A percentile compares a stretch with the other conserved stretches of the same genome.
These are phyloP conservation scores for Eutypella sp. DNA, from an alignment of 2,329 filamentous ascomycete genomes.

Conservation along the genomic window DNA sequence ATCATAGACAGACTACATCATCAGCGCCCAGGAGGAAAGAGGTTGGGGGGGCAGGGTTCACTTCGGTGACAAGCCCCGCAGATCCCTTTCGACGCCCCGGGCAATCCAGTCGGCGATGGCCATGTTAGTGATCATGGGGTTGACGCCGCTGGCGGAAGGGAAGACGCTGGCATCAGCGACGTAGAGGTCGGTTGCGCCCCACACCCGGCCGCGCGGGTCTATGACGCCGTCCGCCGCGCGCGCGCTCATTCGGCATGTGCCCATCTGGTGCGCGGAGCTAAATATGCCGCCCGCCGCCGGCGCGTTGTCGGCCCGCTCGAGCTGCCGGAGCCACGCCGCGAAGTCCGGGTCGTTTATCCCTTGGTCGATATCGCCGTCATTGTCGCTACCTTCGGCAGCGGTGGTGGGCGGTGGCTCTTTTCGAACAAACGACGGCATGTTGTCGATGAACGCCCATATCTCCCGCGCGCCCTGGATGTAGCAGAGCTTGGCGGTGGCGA, in stretches of 20 bases:
- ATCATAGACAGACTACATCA: no score
- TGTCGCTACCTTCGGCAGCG: conserved; percentile 1
- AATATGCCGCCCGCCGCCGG: conserved; percentile 51
- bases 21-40: no score
- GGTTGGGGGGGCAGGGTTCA: conserved; percentile 1
- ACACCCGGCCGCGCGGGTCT: conserved; percentile 54
- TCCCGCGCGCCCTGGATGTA: conserved; percentile 77
- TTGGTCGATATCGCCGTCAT: conserved; percentile 19
- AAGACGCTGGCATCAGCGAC: conserved; percentile 73
- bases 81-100: conserved; percentile 46
- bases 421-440: conserved; percentile 57
- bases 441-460: conserved; percentile 62
- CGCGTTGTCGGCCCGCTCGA: conserved; percentile 44
- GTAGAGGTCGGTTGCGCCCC: conserved; percentile 61
- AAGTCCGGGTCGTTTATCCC: conserved; percentile 58
- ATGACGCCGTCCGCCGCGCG: conserved; percentile 50
- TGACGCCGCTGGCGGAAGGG: conserved; percentile 71
- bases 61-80: conserved; percentile 22
- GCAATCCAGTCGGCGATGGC: conserved; percentile 63
- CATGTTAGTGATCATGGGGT: conserved; percentile 79
- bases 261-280: conserved; percentile 77
- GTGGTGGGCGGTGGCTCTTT: neutral
- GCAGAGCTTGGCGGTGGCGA: conserved; percentile 69
- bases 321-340: conserved; percentile 51
- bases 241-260: conserved; percentile 66